Base-by-base conservation (phyloP, 306 rosid species). In the Cucurbita argyrosperma region DNA sequence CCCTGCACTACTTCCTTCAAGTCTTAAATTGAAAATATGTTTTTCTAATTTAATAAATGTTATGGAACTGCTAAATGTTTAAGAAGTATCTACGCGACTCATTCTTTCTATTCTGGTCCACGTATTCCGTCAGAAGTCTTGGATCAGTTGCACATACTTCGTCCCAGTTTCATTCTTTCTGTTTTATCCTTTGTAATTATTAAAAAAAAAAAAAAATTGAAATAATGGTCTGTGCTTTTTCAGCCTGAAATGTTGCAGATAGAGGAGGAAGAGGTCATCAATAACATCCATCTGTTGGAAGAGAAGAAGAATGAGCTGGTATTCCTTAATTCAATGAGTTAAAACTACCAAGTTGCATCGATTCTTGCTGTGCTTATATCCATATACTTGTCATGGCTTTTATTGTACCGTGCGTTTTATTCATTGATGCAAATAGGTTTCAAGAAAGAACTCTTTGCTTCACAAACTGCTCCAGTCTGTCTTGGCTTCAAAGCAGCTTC, bases 271-370 rank as follows among this genome's bases (percentile, higher is more conserved):
- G 89, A 82, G 80, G 85, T 91, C 77, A 79, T 73, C 75, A 88
- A 86, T 60, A 95, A 94, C 76, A 90, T 94, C 65, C 67, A 85
- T 78, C 84, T 78, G 85, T 74, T 89, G 78, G 95, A 88, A 78
- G 92, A 85, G 80, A 84, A 82, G 81, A 76, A 82, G 83, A 87
- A 70, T 58, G 89, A 75, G 79, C 88, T 88, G 97, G 99, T 94
- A 94, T 50, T 26, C 68, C 56, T 13, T 64, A 37, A 51, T 39
- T 71, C 56, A 66, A 57, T 59, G 37, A 74, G 78, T 40, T 75
- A 69, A 13, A 75, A 69, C 43, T 75, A 37, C 60, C 69, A 39
- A 54, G 18, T 72, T 30, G 38, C 51, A 45, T 54, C 10, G 5
- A 13, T 71, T 18, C 15, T 54, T 73, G 40, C 35, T 50, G 4